Evolutionary conservation across 129 eudicot genomes (phyloP), one percentile per base, ranked within the genome.

Genomic region (Centella asiatica): DNA sequence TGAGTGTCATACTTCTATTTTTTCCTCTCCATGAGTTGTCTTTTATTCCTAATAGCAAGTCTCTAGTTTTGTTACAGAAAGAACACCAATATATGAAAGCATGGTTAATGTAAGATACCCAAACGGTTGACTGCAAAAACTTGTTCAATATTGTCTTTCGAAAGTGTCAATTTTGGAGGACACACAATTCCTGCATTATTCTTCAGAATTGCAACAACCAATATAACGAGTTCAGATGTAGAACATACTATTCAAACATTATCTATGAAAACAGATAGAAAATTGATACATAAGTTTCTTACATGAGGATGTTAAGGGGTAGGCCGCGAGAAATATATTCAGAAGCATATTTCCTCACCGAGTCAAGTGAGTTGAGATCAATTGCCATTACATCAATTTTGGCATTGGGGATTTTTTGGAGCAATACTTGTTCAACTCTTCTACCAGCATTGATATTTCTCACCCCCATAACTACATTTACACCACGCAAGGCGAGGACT

Each of bases 121-220:
- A 82, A 17, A 64, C 79, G 89, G 62, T 83, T 75, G 40, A 81
- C 80, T 18, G 81, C 85, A 69, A 83, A 82, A 28, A 72, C 81
- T 67, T 79, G 64, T 59, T 83, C 89, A 29, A 83, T 69, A 46
- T 64, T 62, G 77, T 83, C 89, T 62, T 76, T 55, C 2, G 89
- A 78, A 55, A 78, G 70, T 50, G 40, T 62, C 62, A 68, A 79
- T 9, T 57, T 57, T 12, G 85, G 88, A 59, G 79, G 64, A 55
- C 73, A 71, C 85, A 83, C 67, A 57, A 83, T 66, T 20, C 89
- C 89, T 69, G 89, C 89, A 76, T 79, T 83, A 47, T 83, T 69
- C 89, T 83, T 60, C 26, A 47, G 60, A 8, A 4, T 29, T 36
- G 26, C 44, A 62, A 70, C 64, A 64, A 33, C 19, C 23, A 46